Conservation (phyloP, 257 asterid genomes). For the Nemophila menziesii region DNA sequence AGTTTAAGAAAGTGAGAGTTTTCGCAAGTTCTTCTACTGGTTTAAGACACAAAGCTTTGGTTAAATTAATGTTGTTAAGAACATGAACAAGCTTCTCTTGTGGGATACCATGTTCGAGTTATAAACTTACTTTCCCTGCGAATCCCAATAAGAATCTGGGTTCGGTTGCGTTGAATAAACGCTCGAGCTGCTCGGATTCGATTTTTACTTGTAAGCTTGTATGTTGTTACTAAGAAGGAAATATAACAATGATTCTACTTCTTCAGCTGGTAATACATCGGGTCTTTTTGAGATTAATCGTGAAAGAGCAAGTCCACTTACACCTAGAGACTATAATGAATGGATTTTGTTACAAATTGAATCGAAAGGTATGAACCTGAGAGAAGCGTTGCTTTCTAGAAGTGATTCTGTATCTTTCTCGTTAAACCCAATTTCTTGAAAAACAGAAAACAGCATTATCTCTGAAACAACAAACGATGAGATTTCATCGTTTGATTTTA, state of each 20-base stretch:
- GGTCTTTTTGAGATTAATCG: constrained; percentile 48
- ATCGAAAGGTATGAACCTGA: constrained; percentile 34
- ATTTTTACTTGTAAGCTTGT: constrained; percentile 42
- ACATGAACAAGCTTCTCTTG: constrained; percentile 50
- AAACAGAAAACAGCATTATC: constrained; percentile 30
- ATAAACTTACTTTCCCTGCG: constrained; percentile 43
- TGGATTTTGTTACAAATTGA: constrained; percentile 34
- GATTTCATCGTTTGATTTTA: too few species aligned
- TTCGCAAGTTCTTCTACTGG: constrained; percentile 54
- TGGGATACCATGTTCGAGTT: constrained; percentile 45
- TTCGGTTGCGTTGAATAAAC: constrained; percentile 37
- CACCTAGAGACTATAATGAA: constrained; percentile 40
- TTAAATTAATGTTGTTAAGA: constrained; percentile 50
- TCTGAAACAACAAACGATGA: constrained; percentile 25
- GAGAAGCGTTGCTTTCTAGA: constrained; percentile 26
- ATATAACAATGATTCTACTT: constrained; percentile 26
- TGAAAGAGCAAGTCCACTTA: constrained; percentile 37
- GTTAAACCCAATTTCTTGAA: constrained; percentile 55
- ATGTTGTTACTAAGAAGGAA: constrained; percentile 22
- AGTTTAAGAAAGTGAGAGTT: constrained; percentile 44
- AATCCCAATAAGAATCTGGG: constrained; percentile 46
- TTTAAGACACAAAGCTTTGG: constrained; percentile 53
- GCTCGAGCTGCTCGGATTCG: constrained; percentile 40
- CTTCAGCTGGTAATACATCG: constrained; percentile 40
- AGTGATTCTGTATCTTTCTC: constrained; percentile 49